A percentile compares a stretch with the other conserved stretches of the same genome.
Conservation (phyloP, 306 rosid genomes). For the Malus orientalis region DNA sequence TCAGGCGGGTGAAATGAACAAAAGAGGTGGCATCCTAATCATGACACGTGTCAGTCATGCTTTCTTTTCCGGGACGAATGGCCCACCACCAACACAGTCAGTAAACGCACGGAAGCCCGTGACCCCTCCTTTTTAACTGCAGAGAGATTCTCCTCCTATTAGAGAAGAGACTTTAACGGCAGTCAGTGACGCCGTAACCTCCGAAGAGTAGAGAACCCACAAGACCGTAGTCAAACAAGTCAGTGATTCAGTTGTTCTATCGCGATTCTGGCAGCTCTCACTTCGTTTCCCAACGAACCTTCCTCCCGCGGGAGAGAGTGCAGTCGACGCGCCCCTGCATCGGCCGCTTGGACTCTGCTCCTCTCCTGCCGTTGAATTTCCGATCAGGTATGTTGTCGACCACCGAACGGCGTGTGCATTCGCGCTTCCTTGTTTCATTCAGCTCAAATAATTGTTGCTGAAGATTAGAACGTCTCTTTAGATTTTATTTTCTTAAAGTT, state of each 20-base stretch:
- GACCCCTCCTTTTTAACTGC: neutral
- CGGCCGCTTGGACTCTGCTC: neutral
- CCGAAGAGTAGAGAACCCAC: neutral
- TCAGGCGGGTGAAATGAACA: neutral
- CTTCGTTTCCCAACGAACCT: neutral
- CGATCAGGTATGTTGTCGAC: conserved; percentile 1
- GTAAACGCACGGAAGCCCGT: neutral
- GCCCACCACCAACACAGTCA: neutral
- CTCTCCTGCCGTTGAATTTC: neutral
- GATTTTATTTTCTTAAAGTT: neutral
- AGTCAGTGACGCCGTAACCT: neutral
- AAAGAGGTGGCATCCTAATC: neutral
- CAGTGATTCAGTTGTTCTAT: neutral
- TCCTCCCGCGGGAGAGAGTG: neutral
- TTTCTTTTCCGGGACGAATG: neutral
- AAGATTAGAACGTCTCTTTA: neutral
- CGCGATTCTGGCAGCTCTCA: neutral
- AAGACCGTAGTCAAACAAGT: neutral
- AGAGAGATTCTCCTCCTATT: too few species aligned
- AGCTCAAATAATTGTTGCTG: neutral
- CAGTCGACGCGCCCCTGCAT: neutral
- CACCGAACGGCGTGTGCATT: neutral
- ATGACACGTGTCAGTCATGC: neutral
- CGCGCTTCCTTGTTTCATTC: neutral
- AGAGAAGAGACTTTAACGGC: neutral